Evolutionary conservation across 2,329 filamentous ascomycete genomes (phyloP).

Genomic region (Apiospora aurea): DNA sequence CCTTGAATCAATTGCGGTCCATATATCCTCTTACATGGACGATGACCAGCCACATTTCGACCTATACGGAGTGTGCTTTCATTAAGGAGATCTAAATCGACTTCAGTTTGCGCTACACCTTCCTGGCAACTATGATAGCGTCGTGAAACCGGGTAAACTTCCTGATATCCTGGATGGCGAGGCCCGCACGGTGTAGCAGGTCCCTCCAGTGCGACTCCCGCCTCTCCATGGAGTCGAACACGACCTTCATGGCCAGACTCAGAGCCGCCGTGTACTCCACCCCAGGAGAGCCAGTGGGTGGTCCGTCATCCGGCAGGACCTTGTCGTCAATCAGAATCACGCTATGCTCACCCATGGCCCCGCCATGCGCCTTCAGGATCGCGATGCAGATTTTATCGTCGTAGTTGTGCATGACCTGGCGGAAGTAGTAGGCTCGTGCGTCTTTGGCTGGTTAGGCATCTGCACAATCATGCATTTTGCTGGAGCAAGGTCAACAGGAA

Average conservation of each 20-base stretch:
- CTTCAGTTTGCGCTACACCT: no score
- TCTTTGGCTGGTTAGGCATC: neutral
- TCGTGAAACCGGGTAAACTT: neutral
- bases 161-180: neutral
- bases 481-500: no score
- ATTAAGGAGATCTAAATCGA: no score
- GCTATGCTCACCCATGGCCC: neutral
- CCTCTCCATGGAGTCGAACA: conserved; percentile 9
- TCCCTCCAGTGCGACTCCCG: neutral
- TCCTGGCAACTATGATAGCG: no score
- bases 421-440: conserved; percentile 19
- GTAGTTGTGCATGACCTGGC: neutral
- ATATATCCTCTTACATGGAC: no score
- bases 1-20: no score
- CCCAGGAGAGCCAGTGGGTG: neutral
- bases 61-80: no score
- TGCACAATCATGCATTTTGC: neutral
- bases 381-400: neutral
- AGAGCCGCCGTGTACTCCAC: conserved; percentile 5
- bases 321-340: conserved; percentile 12
- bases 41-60: no score
- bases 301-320: neutral
- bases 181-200: neutral
- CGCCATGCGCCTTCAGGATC: neutral
- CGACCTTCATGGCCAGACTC: conserved; percentile 22